Evolutionary conservation across 352 stramenopile species (phyloP), one percentile per base, ranked within the genome.

Genomic region (Elongisporangium prolatum): DNA sequence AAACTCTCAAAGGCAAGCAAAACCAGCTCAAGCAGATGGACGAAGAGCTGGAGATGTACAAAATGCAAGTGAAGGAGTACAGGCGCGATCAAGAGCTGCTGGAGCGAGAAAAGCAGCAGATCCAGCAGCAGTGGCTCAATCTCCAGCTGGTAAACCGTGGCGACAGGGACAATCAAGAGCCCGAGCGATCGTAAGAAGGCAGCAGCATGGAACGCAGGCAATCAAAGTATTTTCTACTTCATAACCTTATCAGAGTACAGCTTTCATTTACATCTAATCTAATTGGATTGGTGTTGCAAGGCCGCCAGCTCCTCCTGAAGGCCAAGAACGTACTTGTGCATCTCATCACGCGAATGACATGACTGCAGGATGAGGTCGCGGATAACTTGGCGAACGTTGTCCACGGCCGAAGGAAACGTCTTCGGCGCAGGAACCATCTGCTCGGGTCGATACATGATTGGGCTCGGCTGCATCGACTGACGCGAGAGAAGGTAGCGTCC

Each of bases 21-120:
- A 71, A 65, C 21, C 82, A 91, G 61, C 87, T 91, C 72, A 80
- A 77, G 56, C 61, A 82, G 24, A 97, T 98, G 85, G 86, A 96
- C 40, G 71, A 86, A n/a, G 91, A 98, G 62, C 81, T 97, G 24
- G 72, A 81, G 18, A 93, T 98, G 84, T 98, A 97, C 74, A 97
- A 97, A 66, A 83, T 95, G 68, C 86, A 97, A 60, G 87, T 97
- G 21, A 78, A 87, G 49, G 79, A 88, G 51, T 95, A 93, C 62
- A 75, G 82, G 1, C 71, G 75, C 55, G 83, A 95, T 9, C 61
- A 86, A 47, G 67, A 74, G 51, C 65, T 76, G 55, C 67, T 93
- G 9, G 80, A 90, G 48, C 72, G 66, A 21, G 72, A 95, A 52
- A 83, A 85, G 48, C 67, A 78, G 6, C 58, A 69, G 18, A 62